A percentile compares a stretch with the other conserved stretches of the same genome.
Evolutionary conservation across 257 asterid species (phyloP).

Genomic region (Dorcoceras hygrometricum): DNA sequence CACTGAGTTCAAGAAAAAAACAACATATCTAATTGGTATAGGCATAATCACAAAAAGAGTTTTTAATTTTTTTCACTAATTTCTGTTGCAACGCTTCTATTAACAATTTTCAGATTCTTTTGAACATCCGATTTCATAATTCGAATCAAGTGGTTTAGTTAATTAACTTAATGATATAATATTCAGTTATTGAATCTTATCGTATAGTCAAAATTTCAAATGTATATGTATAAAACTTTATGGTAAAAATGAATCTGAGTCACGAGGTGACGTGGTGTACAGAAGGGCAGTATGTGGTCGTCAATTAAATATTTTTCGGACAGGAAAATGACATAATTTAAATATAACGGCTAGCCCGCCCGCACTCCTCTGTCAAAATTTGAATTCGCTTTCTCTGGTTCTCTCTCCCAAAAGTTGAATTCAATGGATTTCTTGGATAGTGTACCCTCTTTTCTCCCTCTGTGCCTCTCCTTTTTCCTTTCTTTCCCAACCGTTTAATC

Average conservation of each 20-base stretch:
- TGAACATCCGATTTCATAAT: no score
- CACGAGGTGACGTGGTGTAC: background rate
- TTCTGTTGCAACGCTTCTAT: background rate
- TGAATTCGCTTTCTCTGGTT: constrained; percentile 39
- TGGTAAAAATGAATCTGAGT: background rate
- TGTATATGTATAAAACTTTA: no score
- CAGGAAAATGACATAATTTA: background rate
- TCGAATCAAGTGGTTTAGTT: background rate
- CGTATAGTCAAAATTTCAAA: background rate
- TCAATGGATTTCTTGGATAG: constrained; percentile 50
- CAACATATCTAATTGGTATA: no score
- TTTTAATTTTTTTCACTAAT: no score
- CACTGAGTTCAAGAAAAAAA: background rate
- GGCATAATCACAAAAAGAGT: no score
- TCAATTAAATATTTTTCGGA: background rate
- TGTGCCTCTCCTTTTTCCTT: constrained; percentile 24
- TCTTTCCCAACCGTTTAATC: constrained; percentile 21
- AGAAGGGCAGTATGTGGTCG: background rate
- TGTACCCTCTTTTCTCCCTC: constrained; percentile 31
- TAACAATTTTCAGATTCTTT: no score
- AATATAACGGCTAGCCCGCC: background rate
- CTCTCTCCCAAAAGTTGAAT: constrained; percentile 36
- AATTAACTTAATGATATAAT: no score
- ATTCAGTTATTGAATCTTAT: no score
- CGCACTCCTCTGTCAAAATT: constrained; percentile 39